Evolutionary conservation across 2,329 filamentous ascomycete genomes (phyloP).

Genomic region (Scedosporium boydii): DNA sequence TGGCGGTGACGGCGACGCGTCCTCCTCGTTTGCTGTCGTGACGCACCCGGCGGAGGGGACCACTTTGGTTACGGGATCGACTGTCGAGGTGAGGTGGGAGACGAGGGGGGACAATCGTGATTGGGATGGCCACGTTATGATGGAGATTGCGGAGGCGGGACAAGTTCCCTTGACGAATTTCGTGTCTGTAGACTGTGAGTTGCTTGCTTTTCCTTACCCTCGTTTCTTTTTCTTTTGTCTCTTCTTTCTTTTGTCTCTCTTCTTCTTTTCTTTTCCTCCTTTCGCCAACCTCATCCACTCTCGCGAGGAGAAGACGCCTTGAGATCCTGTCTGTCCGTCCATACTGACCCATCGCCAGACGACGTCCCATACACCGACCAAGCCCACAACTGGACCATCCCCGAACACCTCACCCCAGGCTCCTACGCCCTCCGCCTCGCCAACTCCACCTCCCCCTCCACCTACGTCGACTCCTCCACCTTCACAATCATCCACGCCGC

Average conservation of each 20-base stretch:
- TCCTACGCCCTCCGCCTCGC: conserved; percentile 7
- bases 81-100: conserved; percentile 1
- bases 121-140: not conserved
- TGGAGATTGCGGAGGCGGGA: conserved; percentile 1
- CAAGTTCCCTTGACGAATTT: not conserved
- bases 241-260: too few species aligned
- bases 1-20: not conserved
- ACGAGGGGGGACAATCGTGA: not conserved
- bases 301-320: too few species aligned
- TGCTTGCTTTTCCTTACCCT: not conserved
- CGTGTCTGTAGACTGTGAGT: conserved; percentile 3
- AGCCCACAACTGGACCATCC: conserved; percentile 8
- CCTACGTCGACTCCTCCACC: conserved; percentile 4
- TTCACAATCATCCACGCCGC: conserved; percentile 8
- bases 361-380: conserved; percentile 1
- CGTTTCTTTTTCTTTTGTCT: not conserved
- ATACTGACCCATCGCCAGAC: not conserved
- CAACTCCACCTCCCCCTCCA: not conserved
- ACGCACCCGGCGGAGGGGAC: not conserved
- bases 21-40: not conserved
- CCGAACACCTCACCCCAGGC: conserved; percentile 4
- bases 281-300: not conserved
- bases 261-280: too few species aligned
- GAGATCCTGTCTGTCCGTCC: too few species aligned
- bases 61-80: not conserved